A percentile compares a stretch with the other conserved stretches of the same genome.
Conservation (phyloP, 2,329 filamentous ascomycete genomes). For the Orbilia blumenaviensis region DNA sequence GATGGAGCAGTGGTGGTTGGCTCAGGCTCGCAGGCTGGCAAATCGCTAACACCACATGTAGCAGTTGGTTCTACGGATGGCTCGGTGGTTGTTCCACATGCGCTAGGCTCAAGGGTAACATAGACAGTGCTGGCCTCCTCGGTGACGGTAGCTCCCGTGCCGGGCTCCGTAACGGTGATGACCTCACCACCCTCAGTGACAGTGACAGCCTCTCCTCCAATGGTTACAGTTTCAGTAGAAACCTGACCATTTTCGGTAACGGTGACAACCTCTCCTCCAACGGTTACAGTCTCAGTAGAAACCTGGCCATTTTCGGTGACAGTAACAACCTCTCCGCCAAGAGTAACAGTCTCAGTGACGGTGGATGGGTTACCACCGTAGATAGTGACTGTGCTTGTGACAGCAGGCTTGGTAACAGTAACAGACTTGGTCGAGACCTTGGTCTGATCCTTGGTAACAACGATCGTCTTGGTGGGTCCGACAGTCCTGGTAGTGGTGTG, state of each 20-base stretch:
- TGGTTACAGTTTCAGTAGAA: neutral
- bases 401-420: neutral
- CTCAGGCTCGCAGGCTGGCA: neutral
- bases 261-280: neutral
- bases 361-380: neutral
- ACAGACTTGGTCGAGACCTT: slow-evolving; percentile 14
- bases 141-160: neutral
- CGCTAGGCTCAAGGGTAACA: neutral
- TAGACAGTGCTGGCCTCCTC: neutral
- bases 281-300: neutral
- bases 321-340: neutral
- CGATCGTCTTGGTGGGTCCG: neutral
- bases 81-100: neutral
- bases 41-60: neutral
- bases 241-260: neutral
- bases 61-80: neutral
- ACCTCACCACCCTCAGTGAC: neutral
- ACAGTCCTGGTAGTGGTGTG: slow-evolving; percentile 5
- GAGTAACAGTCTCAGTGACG: neutral
- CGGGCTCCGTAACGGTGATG: neutral
- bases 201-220: neutral
- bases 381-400: neutral
- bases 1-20: neutral
- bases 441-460: neutral
- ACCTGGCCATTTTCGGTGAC: neutral